A percentile compares a stretch with the other conserved stretches of the same genome.
phyloP scores from a whole-genome alignment of 805 yeast genomes.

The Candida adriatica region DNA sequence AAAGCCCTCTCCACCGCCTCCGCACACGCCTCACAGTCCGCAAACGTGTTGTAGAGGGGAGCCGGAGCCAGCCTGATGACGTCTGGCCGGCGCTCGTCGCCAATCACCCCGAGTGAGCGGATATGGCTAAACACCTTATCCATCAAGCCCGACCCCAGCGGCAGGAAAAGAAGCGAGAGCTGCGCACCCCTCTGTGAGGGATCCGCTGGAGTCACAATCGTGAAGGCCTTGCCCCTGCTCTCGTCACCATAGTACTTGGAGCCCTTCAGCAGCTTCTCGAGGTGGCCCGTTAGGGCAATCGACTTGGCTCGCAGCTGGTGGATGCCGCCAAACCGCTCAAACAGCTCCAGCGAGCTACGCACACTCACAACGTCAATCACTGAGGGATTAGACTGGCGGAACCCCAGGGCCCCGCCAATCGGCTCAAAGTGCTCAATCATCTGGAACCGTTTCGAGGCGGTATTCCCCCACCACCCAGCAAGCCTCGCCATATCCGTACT shows the following conservation, averaged over 20 bases:
- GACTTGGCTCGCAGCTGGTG: slow-evolving; percentile 48
- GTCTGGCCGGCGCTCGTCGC: slow-evolving; percentile 86
- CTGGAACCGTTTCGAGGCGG: slow-evolving; percentile 58
- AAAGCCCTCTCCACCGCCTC: slow-evolving; percentile 5
- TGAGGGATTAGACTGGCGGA: slow-evolving; percentile 85
- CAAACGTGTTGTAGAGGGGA: slow-evolving; percentile 74
- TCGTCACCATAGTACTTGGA: slow-evolving; percentile 38
- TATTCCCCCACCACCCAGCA: slow-evolving; percentile 98
- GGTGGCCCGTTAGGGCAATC: slow-evolving; percentile 45
- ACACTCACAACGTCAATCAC: slow-evolving; percentile 79
- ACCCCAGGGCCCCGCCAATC: slow-evolving; percentile 79
- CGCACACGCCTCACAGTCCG: slow-evolving; percentile 30
- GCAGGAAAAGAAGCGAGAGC: slow-evolving; percentile 63
- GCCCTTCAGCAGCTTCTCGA: slow-evolving; percentile 39
- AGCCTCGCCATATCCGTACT: slow-evolving; percentile 50
- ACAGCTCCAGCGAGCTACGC: slow-evolving; percentile 57
- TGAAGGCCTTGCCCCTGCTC: slow-evolving; percentile 30
- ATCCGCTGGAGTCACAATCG: slow-evolving; percentile 66
- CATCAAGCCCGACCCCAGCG: slow-evolving; percentile 51
- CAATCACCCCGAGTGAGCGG: slow-evolving; percentile 54
- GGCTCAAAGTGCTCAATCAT: slow-evolving; percentile 80
- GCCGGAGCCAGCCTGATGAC: slow-evolving; percentile 88
- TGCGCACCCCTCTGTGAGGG: slow-evolving; percentile 70
- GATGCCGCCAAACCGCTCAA: slow-evolving; percentile 55
- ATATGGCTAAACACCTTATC: slow-evolving; percentile 45